Evolutionary conservation across 352 stramenopile species (phyloP).

Genomic region (Globisporangium rhizosaccharum): DNA sequence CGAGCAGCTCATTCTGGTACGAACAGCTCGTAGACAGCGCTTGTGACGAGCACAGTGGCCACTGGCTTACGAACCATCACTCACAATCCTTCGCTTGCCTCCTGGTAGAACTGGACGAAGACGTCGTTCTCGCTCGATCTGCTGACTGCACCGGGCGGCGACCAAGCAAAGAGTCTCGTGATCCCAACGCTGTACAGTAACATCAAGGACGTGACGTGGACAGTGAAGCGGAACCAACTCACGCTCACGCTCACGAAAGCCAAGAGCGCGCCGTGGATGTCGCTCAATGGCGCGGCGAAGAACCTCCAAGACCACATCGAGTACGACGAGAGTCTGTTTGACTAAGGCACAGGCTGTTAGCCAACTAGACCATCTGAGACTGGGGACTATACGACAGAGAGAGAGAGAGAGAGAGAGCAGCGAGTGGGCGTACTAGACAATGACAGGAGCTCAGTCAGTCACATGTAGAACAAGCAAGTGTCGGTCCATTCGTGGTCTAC

Average conservation of each 20-base stretch:
- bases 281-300: slow-evolving; percentile 76
- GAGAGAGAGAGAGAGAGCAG: background rate
- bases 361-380: too few species aligned
- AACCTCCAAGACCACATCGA: slow-evolving; percentile 82
- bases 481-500: too few species aligned
- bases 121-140: slow-evolving; percentile 75
- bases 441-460: background rate
- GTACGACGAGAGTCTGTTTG: slow-evolving; percentile 79
- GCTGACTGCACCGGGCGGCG: slow-evolving; percentile 27
- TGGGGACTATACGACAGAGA: background rate
- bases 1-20: slow-evolving; percentile 61
- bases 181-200: slow-evolving; percentile 66
- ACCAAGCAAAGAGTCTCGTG: slow-evolving; percentile 56
- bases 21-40: slow-evolving; percentile 5
- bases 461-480: background rate
- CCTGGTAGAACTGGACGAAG: slow-evolving; percentile 66
- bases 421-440: background rate
- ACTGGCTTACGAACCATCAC: background rate
- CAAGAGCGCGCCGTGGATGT: slow-evolving; percentile 53
- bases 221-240: slow-evolving; percentile 49
- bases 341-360: slow-evolving; percentile 16
- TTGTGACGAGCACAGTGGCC: too few species aligned
- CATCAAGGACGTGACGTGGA: slow-evolving; percentile 64
- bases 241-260: slow-evolving; percentile 69
- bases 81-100: background rate